These are phyloP conservation scores for Cryptococcus neoformans DNA, from an alignment of 1,284 basidiomycete genomes.

Conservation along the genomic window DNA sequence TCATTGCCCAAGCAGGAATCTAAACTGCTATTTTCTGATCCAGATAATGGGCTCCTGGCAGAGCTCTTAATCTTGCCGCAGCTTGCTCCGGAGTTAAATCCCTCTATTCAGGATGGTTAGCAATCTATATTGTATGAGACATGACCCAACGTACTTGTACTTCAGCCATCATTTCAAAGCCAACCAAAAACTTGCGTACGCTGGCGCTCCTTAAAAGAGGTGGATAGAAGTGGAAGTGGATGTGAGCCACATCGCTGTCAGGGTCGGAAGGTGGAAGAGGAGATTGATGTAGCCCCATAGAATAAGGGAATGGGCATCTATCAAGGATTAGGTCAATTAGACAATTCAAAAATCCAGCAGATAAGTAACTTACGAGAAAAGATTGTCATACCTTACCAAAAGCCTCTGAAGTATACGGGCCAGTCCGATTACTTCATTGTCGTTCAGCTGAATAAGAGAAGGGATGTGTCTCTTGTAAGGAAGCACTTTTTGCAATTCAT, in stretches of 20 bases:
- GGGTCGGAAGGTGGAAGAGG: conserved; percentile 57
- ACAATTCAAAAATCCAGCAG: background rate
- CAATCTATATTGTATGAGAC: no score
- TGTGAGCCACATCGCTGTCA: conserved; percentile 55
- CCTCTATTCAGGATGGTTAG: no score
- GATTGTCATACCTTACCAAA: conserved; percentile 46
- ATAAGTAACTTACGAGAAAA: conserved; percentile 57
- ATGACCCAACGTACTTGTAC: conserved; percentile 56
- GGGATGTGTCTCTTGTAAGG: conserved; percentile 75
- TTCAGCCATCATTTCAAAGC: conserved; percentile 92
- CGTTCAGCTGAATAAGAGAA: conserved; percentile 61
- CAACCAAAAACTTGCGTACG: conserved; percentile 87
- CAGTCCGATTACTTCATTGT: conserved; percentile 61
- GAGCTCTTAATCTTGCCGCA: conserved; percentile 61
- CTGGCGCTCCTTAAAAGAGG: conserved; percentile 78
- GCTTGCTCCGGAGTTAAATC: conserved; percentile 91
- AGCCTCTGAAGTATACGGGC: conserved; percentile 64
- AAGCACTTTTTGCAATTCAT: conserved; percentile 56
- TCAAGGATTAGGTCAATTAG: conserved; percentile 16
- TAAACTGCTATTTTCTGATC: conserved; percentile 16
- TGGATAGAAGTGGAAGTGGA: conserved; percentile 49
- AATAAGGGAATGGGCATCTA: conserved; percentile 82
- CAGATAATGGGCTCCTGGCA: conserved; percentile 57
- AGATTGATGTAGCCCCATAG: conserved; percentile 68
- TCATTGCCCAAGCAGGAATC: no score